These are phyloP conservation scores for Fusarium cicatricum DNA, from an alignment of 2,329 filamentous ascomycete genomes.

Conservation along the genomic window DNA sequence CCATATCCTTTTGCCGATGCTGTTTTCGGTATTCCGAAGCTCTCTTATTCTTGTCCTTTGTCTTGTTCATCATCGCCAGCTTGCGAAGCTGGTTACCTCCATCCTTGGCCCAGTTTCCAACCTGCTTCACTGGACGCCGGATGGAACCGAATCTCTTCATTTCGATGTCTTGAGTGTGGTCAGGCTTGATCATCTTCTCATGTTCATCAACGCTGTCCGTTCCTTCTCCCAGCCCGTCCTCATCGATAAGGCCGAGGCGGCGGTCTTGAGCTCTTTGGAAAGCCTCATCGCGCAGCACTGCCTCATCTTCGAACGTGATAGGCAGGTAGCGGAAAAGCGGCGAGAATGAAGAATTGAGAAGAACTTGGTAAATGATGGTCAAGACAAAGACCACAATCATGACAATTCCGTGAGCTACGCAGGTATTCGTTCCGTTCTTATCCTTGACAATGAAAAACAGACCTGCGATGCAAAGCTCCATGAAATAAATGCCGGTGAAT, in stretches of 20 bases:
- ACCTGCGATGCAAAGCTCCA: slow-evolving; percentile 90
- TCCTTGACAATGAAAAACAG: slow-evolving; percentile 83
- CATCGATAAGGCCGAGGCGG: slow-evolving; percentile 68
- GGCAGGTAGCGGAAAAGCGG: slow-evolving; percentile 90
- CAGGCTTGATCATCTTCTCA: slow-evolving; percentile 38
- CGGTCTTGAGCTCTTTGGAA: slow-evolving; percentile 82
- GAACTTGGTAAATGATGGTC: slow-evolving; percentile 79
- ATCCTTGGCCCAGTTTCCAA: slow-evolving; percentile 49
- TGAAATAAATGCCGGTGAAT: slow-evolving; percentile 93
- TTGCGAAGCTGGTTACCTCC: slow-evolving; percentile 60
- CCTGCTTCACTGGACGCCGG: slow-evolving; percentile 57
- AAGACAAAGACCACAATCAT: slow-evolving; percentile 81
- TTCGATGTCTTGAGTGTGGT: slow-evolving; percentile 50
- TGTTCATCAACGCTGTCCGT: slow-evolving; percentile 55
- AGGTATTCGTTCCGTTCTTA: slow-evolving; percentile 61
- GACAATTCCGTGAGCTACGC: slow-evolving; percentile 78
- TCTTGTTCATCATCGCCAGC: slow-evolving; percentile 46
- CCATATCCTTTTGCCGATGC: slow-evolving; percentile 68
- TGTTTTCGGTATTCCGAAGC: slow-evolving; percentile 58
- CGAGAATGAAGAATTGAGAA: slow-evolving; percentile 83
- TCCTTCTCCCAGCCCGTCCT: slow-evolving; percentile 57
- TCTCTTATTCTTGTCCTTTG: slow-evolving; percentile 40
- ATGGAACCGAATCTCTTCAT: slow-evolving; percentile 52
- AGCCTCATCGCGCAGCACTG: slow-evolving; percentile 86
- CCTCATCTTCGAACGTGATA: slow-evolving; percentile 95